Conservation (phyloP, 2,329 filamentous ascomycete genomes). For the Aspergillus alliaceus region DNA sequence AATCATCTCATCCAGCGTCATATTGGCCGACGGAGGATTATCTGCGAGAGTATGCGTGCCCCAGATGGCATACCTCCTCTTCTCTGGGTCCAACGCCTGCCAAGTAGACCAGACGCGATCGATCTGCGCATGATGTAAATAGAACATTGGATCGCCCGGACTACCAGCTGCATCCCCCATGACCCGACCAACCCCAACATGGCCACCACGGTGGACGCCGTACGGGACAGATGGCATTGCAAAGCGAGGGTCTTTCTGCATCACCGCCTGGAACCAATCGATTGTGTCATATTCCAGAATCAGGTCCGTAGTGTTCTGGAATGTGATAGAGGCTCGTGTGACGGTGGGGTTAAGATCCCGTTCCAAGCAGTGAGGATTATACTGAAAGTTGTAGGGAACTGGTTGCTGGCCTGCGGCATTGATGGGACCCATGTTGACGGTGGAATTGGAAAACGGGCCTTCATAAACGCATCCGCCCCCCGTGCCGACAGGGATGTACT, state of each 20-base stretch:
- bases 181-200: slow-evolving; percentile 1
- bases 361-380: slow-evolving; percentile 7
- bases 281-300: slow-evolving; percentile 6
- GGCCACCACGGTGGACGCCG: slow-evolving; percentile 3
- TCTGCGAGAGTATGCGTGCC: slow-evolving; percentile 3
- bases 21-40: background rate
- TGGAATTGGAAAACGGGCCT: slow-evolving; percentile 9
- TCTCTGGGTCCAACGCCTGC: slow-evolving; percentile 4
- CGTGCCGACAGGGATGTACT: background rate
- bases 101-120: slow-evolving; percentile 10
- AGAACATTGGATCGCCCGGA: slow-evolving; percentile 10
- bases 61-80: background rate
- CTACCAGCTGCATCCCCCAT: slow-evolving; percentile 7
- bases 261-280: slow-evolving; percentile 2
- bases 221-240: background rate
- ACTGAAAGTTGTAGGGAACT: background rate
- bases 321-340: background rate
- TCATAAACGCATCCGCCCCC: slow-evolving; percentile 6
- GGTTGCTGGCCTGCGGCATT: background rate
- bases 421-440: slow-evolving; percentile 6
- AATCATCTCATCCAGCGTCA: slow-evolving; percentile 8
- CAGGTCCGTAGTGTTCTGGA: slow-evolving; percentile 1
- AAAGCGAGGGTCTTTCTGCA: background rate
- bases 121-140: slow-evolving; percentile 12
- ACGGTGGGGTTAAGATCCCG: slow-evolving; percentile 3